These are phyloP conservation scores for Camellia japonica DNA, from an alignment of 148 eudicot species.

Conservation along the genomic window DNA sequence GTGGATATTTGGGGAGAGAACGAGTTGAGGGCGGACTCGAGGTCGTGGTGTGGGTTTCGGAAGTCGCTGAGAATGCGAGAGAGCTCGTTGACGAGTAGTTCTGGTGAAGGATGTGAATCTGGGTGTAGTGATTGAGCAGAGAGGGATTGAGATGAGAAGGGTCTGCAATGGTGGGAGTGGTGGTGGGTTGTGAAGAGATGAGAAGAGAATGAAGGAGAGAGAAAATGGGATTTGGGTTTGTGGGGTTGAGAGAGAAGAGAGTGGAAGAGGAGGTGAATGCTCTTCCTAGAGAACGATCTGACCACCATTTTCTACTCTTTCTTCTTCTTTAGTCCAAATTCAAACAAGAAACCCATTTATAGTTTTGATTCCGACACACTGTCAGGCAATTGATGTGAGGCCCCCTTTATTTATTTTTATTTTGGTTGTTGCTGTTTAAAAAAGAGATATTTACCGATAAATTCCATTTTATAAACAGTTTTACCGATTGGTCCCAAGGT, in stretches of 20 bases:
- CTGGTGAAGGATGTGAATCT: constrained; percentile 13
- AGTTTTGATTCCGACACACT: too few species aligned
- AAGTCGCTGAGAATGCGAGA: constrained; percentile 69
- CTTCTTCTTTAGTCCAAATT: too few species aligned
- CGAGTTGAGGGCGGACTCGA: constrained; percentile 60
- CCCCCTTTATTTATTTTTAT: too few species aligned
- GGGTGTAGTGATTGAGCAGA: constrained; percentile 2
- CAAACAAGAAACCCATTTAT: too few species aligned
- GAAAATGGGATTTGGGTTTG: background rate
- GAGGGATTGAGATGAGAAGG: constrained; percentile 9
- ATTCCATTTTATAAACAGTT: too few species aligned
- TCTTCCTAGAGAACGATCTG: constrained; percentile 1
- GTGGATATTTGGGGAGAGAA: constrained; percentile 43
- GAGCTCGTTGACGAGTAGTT: constrained; percentile 48
- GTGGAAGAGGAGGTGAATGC: background rate
- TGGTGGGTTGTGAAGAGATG: background rate
- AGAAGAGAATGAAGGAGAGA: background rate
- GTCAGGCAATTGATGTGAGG: too few species aligned
- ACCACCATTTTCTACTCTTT: background rate
- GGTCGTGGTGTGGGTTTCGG: constrained; percentile 67
- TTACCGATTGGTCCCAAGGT: too few species aligned
- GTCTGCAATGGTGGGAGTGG: background rate
- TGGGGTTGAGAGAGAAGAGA: background rate
- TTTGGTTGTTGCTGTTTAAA: too few species aligned
- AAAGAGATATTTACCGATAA: too few species aligned